Evolutionary conservation across 75 land plant species (phyloP), one percentile per base, ranked within the genome.

Genomic region (Pinus albicaulis): DNA sequence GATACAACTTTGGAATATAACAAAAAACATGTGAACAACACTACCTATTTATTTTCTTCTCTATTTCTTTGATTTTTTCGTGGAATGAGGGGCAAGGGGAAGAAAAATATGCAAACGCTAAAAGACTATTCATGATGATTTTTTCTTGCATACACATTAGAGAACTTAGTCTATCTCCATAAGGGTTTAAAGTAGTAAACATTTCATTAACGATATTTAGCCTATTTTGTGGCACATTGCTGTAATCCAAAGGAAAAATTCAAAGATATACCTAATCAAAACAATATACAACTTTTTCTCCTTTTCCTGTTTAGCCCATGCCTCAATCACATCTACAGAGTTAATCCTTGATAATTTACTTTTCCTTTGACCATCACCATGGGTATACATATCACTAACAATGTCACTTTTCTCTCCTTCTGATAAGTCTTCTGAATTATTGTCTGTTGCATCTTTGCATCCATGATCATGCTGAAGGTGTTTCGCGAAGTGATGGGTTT

Each of bases 401-500:
- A 11, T 13, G 55, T 82, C 84, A 34, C 75, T 66, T 73, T 79
- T 88, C 80, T 88, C 90, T 28, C 90, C 89, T 68, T 89, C 90
- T 1, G 90, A 89, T 14, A 89, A 73, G 57, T 87, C 87, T 59
- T 85, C 87, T 22, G 85, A 85, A 74, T 86, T 83, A 41, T 89
- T 88, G 55, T 78, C 85, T 20, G 89, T 79, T 69, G 88, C 84
- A 52, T 82, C 86, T 78, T 81, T 74, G 13, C 80, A 77, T 0
- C 88, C 86, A 69, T 74, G 88, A 60, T 89, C 86, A 14, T 82
- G 85, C 72, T 89, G 64, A 24, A 84, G 85, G 15, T 85, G 82
- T 34, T 76, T 79, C 53, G 85, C 66, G 10, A 79, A 20, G 38
- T 79, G 56, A 58, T 80, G 88, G 15, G 86, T 81, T 73, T 89